A percentile compares a stretch with the other conserved stretches of the same genome.
These are phyloP conservation scores for Peronospora destructor DNA, from an alignment of 352 stramenopile genomes.

Conservation along the genomic window DNA sequence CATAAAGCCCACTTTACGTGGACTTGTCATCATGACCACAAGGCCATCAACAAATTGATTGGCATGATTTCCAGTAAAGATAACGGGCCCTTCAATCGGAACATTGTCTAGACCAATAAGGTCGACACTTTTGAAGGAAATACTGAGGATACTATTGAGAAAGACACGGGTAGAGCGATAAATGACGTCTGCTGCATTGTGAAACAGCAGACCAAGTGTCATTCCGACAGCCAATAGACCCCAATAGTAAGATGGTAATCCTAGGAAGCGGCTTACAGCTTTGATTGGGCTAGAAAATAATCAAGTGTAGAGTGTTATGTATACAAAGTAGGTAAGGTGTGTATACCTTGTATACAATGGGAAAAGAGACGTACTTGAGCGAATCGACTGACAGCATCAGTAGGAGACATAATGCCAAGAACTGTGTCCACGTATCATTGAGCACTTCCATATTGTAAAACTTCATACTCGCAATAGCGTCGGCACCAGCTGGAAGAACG, in stretches of 20 bases:
- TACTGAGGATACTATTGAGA: constrained; percentile 95
- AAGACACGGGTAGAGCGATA: constrained; percentile 87
- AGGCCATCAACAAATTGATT: constrained; percentile 99
- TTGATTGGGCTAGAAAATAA: constrained; percentile 64
- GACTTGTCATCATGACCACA: constrained; percentile 92
- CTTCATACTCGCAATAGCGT: constrained; percentile 37
- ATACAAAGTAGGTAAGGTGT: not conserved
- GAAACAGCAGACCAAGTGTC: constrained; percentile 62
- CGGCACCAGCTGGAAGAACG: not conserved
- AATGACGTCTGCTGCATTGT: constrained; percentile 74
- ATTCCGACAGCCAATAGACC: constrained; percentile 51
- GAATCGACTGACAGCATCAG: constrained; percentile 80
- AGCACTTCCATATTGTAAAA: constrained; percentile 72
- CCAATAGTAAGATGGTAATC: constrained; percentile 64
- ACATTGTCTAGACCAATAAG: constrained; percentile 95
- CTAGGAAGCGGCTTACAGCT: constrained; percentile 65
- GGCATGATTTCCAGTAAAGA: constrained; percentile 96
- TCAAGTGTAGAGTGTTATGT: not conserved
- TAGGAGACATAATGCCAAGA: constrained; percentile 62
- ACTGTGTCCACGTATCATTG: constrained; percentile 80
- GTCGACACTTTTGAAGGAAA: constrained; percentile 97
- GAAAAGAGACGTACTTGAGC: constrained; percentile 61
- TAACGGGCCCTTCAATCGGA: constrained; percentile 92
- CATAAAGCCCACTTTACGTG: constrained; percentile 93
- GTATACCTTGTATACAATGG: not conserved